These are phyloP conservation scores for Cercophora scortea DNA, from an alignment of 495 filamentous ascomycete species.

Conservation along the genomic window DNA sequence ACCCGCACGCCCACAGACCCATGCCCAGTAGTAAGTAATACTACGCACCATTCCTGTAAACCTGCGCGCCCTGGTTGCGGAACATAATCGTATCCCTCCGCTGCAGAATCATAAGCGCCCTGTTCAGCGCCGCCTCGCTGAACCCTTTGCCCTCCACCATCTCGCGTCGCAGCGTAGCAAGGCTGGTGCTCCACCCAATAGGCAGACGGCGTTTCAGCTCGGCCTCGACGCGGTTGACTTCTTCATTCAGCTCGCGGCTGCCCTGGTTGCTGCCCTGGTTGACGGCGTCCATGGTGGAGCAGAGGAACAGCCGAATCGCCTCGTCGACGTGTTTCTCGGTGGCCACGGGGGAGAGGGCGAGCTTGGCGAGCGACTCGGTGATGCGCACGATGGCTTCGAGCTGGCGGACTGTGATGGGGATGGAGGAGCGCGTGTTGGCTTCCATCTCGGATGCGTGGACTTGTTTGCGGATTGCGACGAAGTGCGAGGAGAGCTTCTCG, in stretches of 20 bases:
- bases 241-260: conserved; percentile 82
- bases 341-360: conserved; percentile 75
- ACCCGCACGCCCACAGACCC: not conserved
- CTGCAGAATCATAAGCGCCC: conserved; percentile 80
- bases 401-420: conserved; percentile 96
- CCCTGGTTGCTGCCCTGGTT: conserved; percentile 77
- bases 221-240: conserved; percentile 80
- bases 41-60: conserved; percentile 61
- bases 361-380: conserved; percentile 89
- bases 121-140: conserved; percentile 73
- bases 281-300: conserved; percentile 95
- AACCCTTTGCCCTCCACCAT: conserved; percentile 85
- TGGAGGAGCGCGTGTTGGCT: conserved; percentile 78
- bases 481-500: conserved; percentile 95
- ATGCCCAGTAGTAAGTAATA: no score
- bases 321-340: conserved; percentile 93
- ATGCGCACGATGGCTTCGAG: conserved; percentile 97
- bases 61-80: conserved; percentile 78
- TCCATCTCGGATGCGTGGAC: conserved; percentile 85
- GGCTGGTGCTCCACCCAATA: conserved; percentile 88
- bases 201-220: conserved; percentile 83
- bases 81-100: conserved; percentile 87
- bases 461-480: conserved; percentile 91
- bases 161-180: conserved; percentile 79
- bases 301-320: conserved; percentile 94